A percentile compares a stretch with the other conserved stretches of the same genome.
These are phyloP conservation scores for Apiospora kogelbergensis DNA, from an alignment of 2,329 filamentous ascomycete species.

Conservation along the genomic window DNA sequence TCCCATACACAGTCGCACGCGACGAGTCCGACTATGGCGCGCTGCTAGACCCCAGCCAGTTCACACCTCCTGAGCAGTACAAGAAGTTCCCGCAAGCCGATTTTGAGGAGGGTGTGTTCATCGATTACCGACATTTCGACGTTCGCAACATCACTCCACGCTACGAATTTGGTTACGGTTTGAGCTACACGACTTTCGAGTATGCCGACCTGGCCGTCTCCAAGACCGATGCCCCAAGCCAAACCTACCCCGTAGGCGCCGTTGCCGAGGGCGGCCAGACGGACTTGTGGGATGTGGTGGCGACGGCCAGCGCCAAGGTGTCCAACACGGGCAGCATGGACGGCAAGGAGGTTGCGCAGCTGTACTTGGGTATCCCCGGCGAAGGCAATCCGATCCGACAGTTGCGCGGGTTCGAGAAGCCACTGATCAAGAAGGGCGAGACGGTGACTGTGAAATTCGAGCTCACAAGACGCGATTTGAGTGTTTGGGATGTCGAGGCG, in stretches of 20 bases:
- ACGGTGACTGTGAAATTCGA: slow-evolving; percentile 41
- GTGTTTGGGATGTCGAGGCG: slow-evolving; percentile 46
- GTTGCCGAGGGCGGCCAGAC: slow-evolving; percentile 50
- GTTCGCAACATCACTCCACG: slow-evolving; percentile 27
- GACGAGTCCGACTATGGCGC: slow-evolving; percentile 41
- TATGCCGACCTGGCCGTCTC: slow-evolving; percentile 49
- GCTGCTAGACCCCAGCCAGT: slow-evolving; percentile 23
- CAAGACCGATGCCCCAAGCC: slow-evolving; percentile 10
- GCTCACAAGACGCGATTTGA: slow-evolving; percentile 47
- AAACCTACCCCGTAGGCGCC: slow-evolving; percentile 18
- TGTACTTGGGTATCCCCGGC: slow-evolving; percentile 50
- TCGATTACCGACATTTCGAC: slow-evolving; percentile 37
- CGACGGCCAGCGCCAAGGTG: slow-evolving; percentile 45
- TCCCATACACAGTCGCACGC: slow-evolving; percentile 46
- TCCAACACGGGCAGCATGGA: slow-evolving; percentile 50
- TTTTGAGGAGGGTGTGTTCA: slow-evolving; percentile 31
- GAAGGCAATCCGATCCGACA: slow-evolving; percentile 47
- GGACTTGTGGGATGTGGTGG: slow-evolving; percentile 53
- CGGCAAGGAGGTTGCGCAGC: slow-evolving; percentile 53
- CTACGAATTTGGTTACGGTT: slow-evolving; percentile 37
- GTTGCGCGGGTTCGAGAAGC: slow-evolving; percentile 53
- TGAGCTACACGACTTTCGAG: slow-evolving; percentile 51
- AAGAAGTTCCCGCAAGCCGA: slow-evolving; percentile 32
- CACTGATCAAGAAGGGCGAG: slow-evolving; percentile 41
- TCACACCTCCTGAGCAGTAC: slow-evolving; percentile 45